These are phyloP conservation scores for Aureobasidium musti DNA, from an alignment of 2,329 filamentous ascomycete genomes.

Conservation along the genomic window DNA sequence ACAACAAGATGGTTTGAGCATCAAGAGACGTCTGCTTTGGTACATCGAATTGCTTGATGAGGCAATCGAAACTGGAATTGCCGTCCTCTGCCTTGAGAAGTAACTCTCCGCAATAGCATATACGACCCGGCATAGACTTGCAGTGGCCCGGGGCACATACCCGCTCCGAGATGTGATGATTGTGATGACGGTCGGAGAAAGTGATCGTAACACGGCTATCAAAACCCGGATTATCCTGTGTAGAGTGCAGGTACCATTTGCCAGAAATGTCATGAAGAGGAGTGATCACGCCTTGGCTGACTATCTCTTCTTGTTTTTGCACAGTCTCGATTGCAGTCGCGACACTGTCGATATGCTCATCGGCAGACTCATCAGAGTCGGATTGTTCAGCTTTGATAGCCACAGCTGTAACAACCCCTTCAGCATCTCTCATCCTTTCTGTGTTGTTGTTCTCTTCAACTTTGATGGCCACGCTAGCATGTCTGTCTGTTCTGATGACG, in stretches of 20 bases:
- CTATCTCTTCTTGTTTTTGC: background rate
- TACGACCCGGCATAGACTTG: background rate
- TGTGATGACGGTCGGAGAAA: background rate
- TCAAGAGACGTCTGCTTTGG: background rate
- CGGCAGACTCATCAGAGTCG: background rate
- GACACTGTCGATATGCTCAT: background rate
- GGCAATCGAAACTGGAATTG: background rate
- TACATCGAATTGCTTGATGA: background rate
- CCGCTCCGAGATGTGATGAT: background rate
- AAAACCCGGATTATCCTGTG: background rate
- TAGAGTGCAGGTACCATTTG: background rate
- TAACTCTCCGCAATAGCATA: background rate
- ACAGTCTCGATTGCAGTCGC: background rate
- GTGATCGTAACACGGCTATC: background rate
- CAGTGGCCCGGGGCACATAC: slow-evolving; percentile 8
- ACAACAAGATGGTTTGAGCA: background rate
- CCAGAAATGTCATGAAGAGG: background rate
- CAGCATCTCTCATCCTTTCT: too few relatives aligned
- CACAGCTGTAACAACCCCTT: too few relatives aligned
- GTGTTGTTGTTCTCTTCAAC: background rate
- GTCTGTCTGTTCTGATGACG: background rate
- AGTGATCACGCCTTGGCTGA: rapidly evolving
- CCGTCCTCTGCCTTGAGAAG: background rate
- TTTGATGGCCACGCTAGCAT: background rate
- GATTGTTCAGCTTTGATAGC: background rate